Evolutionary conservation across 1,284 basidiomycete genomes (phyloP), one percentile per base, ranked within the genome.

Genomic region (Grifola frondosa): DNA sequence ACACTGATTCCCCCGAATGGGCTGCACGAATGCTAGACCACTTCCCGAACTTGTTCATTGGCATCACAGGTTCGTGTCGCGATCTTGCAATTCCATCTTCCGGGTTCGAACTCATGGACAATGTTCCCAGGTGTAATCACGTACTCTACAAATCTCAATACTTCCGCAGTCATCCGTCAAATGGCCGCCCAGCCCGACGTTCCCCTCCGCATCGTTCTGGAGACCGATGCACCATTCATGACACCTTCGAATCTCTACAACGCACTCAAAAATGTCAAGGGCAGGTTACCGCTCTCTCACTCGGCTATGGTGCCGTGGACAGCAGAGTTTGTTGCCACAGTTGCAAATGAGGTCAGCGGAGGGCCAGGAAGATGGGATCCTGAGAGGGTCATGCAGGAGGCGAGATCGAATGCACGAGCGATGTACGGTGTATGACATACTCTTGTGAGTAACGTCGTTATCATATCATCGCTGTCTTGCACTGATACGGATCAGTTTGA

Each of bases 221-320:
- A 91, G 63, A 91, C 89, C 0, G 88, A 91, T 50, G 88, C 87
- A 1, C 88, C 89, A 0, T 91, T 77, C 66, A 91, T 91, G 88
- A 73, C 84, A 0, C 89, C 88, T 0, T 70, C 78, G 0, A 91
- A 87, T 50, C 61, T 91, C 21, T 88, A 88, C 57, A 61, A 63
- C 8, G 69, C 80, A 0, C 62, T 84, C 0, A 68, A 74, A 3
- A 65, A 63, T 1, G 57, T 84, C 35, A 81, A 76, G 52, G 79
- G 79, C 21, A 55, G 78, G 46, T 64, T 91, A 1, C 84, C 88
- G 0, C 60, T 91, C 6, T 86, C 77, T 40, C 88, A 90, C 57
- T 80, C 79, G 0, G 86, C 77, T 0, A 90, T 91, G 84, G 77
- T 91, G 5, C 88, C 88, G 0, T 91, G 87, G 86, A 85, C 84